phyloP scores from a whole-genome alignment of 2,329 filamentous ascomycete species.

The Fusarium sp. region DNA sequence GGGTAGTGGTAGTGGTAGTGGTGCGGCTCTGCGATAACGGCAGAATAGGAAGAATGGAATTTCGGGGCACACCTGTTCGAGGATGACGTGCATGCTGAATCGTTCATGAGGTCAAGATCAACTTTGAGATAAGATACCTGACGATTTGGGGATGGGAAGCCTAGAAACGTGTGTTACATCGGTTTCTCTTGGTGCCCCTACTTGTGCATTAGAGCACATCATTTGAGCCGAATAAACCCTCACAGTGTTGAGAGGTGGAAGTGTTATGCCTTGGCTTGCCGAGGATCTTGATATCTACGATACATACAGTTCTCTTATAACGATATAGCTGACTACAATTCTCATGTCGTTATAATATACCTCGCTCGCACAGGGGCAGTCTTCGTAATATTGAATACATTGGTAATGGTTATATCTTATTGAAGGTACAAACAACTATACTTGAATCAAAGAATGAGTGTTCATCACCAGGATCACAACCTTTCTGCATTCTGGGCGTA shows the following conservation, averaged over 20 bases:
- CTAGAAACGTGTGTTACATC: background rate
- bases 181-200: background rate
- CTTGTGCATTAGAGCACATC: background rate
- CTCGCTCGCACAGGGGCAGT: background rate
- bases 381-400: too few species aligned
- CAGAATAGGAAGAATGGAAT: background rate
- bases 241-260: background rate
- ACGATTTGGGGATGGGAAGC: background rate
- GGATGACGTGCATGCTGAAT: slow-evolving; percentile 16
- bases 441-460: background rate
- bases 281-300: background rate
- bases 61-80: background rate
- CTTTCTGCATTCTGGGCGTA: background rate
- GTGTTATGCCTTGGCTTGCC: slow-evolving; percentile 6
- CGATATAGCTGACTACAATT: background rate
- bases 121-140: background rate
- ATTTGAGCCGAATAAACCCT: slow-evolving; percentile 5
- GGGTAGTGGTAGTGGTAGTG: background rate
- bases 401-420: background rate
- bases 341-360: too few species aligned
- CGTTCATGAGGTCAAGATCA: background rate
- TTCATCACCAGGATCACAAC: background rate
- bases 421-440: background rate
- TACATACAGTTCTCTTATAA: background rate
- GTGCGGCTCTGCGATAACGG: slow-evolving; percentile 15